Base-by-base conservation (phyloP, 345 rosid species). In the Salix suchowensis region DNA sequence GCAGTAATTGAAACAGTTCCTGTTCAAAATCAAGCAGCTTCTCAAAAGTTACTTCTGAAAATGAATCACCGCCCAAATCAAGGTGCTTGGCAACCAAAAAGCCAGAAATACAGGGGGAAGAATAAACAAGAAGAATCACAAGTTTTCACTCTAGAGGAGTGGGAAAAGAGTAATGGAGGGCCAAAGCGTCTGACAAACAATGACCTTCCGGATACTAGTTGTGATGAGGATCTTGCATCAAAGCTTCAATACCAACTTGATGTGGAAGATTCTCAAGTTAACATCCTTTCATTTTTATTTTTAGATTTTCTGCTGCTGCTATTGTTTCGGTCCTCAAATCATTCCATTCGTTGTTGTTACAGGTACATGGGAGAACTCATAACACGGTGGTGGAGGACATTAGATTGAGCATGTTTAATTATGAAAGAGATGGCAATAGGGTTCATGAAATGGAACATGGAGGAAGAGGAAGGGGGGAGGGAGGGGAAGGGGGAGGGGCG, bases 1-100 rank as follows among this genome's bases (percentile, higher is more conserved):
- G 68, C 85, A 91, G 97, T 87, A 26, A 88, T 84, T 70, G 94
- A 95, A 82, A 76, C 88, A 62, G 88, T 85, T 14, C 94, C 97
- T 69, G 79, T 89, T 74, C 97, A 90, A 84, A 95, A 95, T 83
- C 97, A 95, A 91, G 97, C 94, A 6, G 97, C 98, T 79, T 83
- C 98, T 21, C 97, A 91, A 71, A 85, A 93, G 77, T 94, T 95
- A 69, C 91, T 91, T 48, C 93, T 87, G 85, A 95, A 93, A 82
- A 91, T 95, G 97, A 82, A 79, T 46, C 52, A 46, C 78, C 81
- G 76, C 37, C 79, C 90, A 34, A 85, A 68, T 78, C 84, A 73
- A 65, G 80, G 81, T 66, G 86, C 77, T 70, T 81, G 61, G 66
- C 82, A 75, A 60, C 73, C 71, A 75, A 87, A 82, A 78, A 92